Base-by-base conservation (phyloP, 2,329 filamentous ascomycete species). In the Aspergillus cejpii region DNA sequence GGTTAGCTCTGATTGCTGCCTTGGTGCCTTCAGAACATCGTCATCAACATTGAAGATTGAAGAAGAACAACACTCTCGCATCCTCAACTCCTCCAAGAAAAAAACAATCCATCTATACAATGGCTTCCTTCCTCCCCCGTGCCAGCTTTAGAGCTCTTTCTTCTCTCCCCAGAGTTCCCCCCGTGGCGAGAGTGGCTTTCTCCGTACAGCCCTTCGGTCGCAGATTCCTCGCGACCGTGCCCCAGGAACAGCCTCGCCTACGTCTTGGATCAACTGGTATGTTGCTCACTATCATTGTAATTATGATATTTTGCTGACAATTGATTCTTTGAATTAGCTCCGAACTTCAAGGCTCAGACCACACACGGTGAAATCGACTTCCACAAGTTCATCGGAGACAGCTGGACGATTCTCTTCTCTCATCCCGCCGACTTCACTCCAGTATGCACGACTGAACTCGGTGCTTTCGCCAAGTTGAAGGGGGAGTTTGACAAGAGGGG, bases 401-500 rank as follows among this genome's bases (percentile, higher is more conserved):
- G 74, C 54, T 84, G 80, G 80, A 77, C 81, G 48, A 74, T 85
- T 50, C 74, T 84, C 51, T 84, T 84, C 74, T 83, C 80, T 33
- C 81, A 84, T 68, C 81, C 80, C 12, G 81, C 70, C 43, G 90
- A 95, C 71, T 95, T 87, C 77, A 95, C 90, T 1, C 90, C 90
- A 43, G 90, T 95, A 48, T 96, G 90, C 78, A 96, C 90, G 53
- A 96, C 89, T 43, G 90, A 96, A 75, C 84, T 96, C 51, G 90
- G 89, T 52, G 89, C 89, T 48, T 94, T 96, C 61, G 86, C 89
- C 58, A 92, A 90, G 73, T 78, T 95, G 52, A 83, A 88, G 74
- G 80, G 82, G 60, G 88, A 95, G 70, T 95, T 96, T 71, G 78
- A 81, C 62, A 87, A 86, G 76, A 83, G 89, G 52, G 82, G 81